These are phyloP conservation scores for Tephrocybe sp. DNA, from an alignment of 768 basidiomycete species.

Conservation along the genomic window DNA sequence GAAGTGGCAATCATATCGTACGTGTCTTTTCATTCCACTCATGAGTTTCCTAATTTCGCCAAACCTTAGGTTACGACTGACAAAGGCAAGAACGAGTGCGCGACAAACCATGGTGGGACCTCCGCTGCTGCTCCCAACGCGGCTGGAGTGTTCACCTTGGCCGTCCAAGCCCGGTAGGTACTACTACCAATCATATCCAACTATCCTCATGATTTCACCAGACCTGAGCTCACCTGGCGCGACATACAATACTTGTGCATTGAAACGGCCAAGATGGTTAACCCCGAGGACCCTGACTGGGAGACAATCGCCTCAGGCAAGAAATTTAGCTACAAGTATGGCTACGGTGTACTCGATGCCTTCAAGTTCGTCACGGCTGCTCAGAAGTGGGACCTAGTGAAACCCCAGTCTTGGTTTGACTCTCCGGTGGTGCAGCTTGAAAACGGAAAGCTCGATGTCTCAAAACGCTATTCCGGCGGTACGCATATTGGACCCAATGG, in stretches of 20 bases:
- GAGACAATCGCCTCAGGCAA: slow-evolving; percentile 72
- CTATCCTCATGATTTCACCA: slow-evolving; percentile 24
- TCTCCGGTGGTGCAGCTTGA: slow-evolving; percentile 68
- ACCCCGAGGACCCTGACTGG: slow-evolving; percentile 92
- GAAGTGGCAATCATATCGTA: slow-evolving; percentile 89
- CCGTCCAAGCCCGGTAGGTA: slow-evolving; percentile 76
- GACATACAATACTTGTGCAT: slow-evolving; percentile 92
- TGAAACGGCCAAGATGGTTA: slow-evolving; percentile 72
- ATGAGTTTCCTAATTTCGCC: slow-evolving; percentile 14
- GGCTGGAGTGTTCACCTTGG: slow-evolving; percentile 89
- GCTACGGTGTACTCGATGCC: slow-evolving; percentile 87
- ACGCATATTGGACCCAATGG: slow-evolving; percentile 64
- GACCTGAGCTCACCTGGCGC: slow-evolving; percentile 97
- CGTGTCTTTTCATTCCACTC: slow-evolving; percentile 28
- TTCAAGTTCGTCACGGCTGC: slow-evolving; percentile 81
- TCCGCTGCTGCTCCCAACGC: slow-evolving; percentile 98
- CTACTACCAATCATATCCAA: not conserved
- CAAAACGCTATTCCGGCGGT: slow-evolving; percentile 60
- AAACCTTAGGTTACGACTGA: slow-evolving; percentile 85
- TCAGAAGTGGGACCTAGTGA: slow-evolving; percentile 80
- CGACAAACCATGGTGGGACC: slow-evolving; percentile 89
- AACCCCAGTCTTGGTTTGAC: slow-evolving; percentile 90
- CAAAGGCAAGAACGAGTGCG: slow-evolving; percentile 80
- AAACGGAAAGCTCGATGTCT: slow-evolving; percentile 53
- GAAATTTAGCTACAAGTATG: slow-evolving; percentile 84